Base-by-base conservation (phyloP, 345 rosid genomes). In the Linum tenue region DNA sequence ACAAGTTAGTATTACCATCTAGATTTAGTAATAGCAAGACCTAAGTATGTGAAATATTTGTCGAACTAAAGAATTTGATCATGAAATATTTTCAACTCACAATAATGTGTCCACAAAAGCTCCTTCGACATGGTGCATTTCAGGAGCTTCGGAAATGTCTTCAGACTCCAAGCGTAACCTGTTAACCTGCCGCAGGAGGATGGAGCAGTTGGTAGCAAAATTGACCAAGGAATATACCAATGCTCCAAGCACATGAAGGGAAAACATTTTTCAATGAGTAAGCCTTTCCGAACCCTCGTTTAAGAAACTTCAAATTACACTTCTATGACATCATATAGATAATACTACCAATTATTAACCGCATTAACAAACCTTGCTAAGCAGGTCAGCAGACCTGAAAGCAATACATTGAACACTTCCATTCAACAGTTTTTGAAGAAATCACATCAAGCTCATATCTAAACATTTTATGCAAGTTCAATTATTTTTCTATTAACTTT, bases 61-160 rank as follows among this genome's bases (percentile, higher is more conserved):
- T 15, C 14, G 53, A 48, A 48, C 14, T 15, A 48, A 48, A 9
- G 9, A 48, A 48, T 5, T 48, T 48, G 14, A 48, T 48, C 53
- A 48, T 6, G 53, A 9, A 48, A 22, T 22, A 10, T 15, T 48
- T 48, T 48, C 53, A 76, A 80, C 96, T 85, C 73, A 90, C 97
- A 90, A 72, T 40, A 88, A 35, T 65, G 96, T 85, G 68, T 91
- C 99, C 64, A 94, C 92, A 76, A 94, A 90, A 62, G 95, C 96
- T 66, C 75, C 92, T 79, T 94, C 99, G 61, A 94, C 82, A 75
- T 90, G 86, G 73, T 88, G 85, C 79, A 82, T 81, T 76, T 91
- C 96, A 72, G 78, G 85, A 64, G 75, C 83, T 66, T 85, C 95
- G 64, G 83, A 89, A 2, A 56, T 72, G 38, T 82, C 90, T 57